These are phyloP conservation scores for Lentinula guzmanii DNA, from an alignment of 768 basidiomycete species.

Conservation along the genomic window DNA sequence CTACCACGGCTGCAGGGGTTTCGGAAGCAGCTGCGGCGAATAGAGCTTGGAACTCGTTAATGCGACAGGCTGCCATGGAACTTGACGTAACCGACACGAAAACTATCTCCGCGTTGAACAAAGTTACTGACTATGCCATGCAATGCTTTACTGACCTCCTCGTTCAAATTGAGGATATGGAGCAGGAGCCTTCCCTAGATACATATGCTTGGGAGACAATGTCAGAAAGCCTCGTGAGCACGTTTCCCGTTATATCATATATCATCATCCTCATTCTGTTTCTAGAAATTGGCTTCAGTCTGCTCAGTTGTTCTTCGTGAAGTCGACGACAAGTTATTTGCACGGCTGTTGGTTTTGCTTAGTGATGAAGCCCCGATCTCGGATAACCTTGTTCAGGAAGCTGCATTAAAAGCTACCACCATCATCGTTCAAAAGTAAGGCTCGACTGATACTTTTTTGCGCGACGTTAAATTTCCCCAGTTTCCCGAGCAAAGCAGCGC, in stretches of 20 bases:
- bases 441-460: not conserved
- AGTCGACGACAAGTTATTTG: conserved; percentile 63
- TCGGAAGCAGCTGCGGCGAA: conserved; percentile 81
- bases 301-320: conserved; percentile 70
- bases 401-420: conserved; percentile 80
- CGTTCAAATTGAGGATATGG: conserved; percentile 78
- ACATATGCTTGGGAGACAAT: conserved; percentile 93
- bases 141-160: conserved; percentile 76
- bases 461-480: conserved; percentile 28
- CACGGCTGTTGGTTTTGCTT: conserved; percentile 65
- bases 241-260: not conserved
- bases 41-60: conserved; percentile 69
- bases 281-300: conserved; percentile 81
- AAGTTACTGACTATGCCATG: conserved; percentile 55
- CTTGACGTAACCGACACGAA: conserved; percentile 27
- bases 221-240: conserved; percentile 77
- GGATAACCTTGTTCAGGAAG: conserved; percentile 83
- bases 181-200: conserved; percentile 69
- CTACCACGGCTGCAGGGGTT: conserved; percentile 20
- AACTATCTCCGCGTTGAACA: conserved; percentile 35
- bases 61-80: conserved; percentile 44
- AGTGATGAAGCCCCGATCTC: conserved; percentile 78
- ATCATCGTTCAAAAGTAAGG: conserved; percentile 78
- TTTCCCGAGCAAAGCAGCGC: conserved; percentile 73
- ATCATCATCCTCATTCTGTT: not conserved